Base-by-base conservation (phyloP, 192 early-diverging fungal genomes). In the Backusella tarrabulga region DNA sequence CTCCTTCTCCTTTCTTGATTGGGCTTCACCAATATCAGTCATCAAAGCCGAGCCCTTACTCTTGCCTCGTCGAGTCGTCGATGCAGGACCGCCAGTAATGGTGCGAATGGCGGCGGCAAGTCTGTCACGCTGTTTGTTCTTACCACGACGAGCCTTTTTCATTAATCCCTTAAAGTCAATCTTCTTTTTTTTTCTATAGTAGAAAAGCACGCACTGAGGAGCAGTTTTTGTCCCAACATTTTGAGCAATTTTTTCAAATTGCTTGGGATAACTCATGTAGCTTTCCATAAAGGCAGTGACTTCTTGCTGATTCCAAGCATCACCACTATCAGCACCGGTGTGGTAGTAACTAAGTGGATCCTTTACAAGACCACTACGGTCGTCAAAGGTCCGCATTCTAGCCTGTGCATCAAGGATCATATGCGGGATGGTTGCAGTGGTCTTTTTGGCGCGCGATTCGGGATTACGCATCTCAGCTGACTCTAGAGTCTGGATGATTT, bases 131-230 rank as follows among this genome's bases (percentile, higher is more conserved):
- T 84, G 89, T 82, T 80, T 90, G 19, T 85, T 81, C 35, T 84
- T 89, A 67, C 81, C 85, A 67, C 77, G 83, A 46, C 79, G 85
- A 71, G 75, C 90, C 56, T 76, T 77, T 23, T 74, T 72, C 67
- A 90, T 85, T 46, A 94, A 81, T 1, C 86, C 88, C 84, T 93
- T 94, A 71, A 93, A 87, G 26, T 89, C 86, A 68, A 93, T 85
- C 29, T 85, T 88, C 70, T 93, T 92, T 83, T 95, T 94, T 67
- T 91, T 91, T 34, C 93, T 88, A 80, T 95, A 95, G 80, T 95
- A 95, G 46, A 91, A 92, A 42, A 92, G 76, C 23, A 94, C 92
- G 60, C 93, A 95, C 68, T 91, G 89, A 41, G 87, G 86, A 34
- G 90, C 89, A 0, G 85, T 86, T 82, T 95, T 95, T 77, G 85